Evolutionary conservation across 2,329 filamentous ascomycete species (phyloP).

Genomic region (Grosmannia penicillata): DNA sequence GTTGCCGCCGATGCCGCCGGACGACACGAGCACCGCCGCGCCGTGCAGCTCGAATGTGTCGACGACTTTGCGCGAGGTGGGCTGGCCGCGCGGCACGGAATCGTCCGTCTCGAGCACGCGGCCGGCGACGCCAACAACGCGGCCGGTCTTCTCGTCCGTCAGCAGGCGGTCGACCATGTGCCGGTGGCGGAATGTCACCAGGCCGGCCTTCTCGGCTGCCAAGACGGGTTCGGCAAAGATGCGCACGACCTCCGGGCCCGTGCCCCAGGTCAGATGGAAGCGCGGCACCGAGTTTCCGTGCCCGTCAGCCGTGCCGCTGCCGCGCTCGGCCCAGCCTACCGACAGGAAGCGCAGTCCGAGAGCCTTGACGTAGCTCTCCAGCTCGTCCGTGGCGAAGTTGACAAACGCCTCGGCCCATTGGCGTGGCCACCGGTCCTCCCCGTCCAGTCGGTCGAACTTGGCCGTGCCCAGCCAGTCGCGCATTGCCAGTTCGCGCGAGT

Average conservation of each 20-base stretch:
- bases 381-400: slow-evolving; percentile 42
- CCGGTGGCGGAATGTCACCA: slow-evolving; percentile 39
- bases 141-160: slow-evolving; percentile 31
- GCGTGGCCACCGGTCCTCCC: slow-evolving; percentile 41
- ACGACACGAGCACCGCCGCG: slow-evolving; percentile 36
- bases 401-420: slow-evolving; percentile 51
- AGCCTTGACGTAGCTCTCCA: slow-evolving; percentile 41
- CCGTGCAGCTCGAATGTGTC: slow-evolving; percentile 39
- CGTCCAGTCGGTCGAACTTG: slow-evolving; percentile 36
- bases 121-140: slow-evolving; percentile 37
- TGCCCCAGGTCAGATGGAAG: slow-evolving; percentile 49
- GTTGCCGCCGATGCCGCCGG: slow-evolving; percentile 46
- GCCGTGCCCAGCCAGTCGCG: slow-evolving; percentile 45
- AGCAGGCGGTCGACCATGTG: slow-evolving; percentile 43
- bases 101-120: slow-evolving; percentile 36
- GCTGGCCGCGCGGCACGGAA: slow-evolving; percentile 30
- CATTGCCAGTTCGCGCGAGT: slow-evolving; percentile 40
- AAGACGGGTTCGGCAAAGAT: slow-evolving; percentile 41
- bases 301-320: slow-evolving; percentile 36
- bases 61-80: slow-evolving; percentile 30
- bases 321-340: slow-evolving; percentile 48
- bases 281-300: slow-evolving; percentile 48
- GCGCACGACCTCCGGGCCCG: slow-evolving; percentile 43
- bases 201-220: slow-evolving; percentile 33
- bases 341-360: slow-evolving; percentile 35